Conservation (phyloP, 768 basidiomycete genomes). For the Sistotremastrum suecicum region DNA sequence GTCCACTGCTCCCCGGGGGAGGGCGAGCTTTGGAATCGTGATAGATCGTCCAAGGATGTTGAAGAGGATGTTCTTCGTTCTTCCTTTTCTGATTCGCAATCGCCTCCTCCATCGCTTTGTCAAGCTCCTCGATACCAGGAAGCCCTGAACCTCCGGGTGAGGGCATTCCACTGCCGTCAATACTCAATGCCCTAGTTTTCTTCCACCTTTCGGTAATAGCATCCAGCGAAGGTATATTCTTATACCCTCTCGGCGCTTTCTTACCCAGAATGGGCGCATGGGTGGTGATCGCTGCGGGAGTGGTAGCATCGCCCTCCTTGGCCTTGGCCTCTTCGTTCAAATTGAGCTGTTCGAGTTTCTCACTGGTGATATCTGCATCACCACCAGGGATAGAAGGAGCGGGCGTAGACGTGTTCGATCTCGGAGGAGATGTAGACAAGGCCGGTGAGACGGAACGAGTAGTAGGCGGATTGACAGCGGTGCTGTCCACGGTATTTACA, state of each 20-base stretch:
- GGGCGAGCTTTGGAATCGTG: constrained; percentile 63
- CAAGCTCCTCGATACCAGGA: not conserved
- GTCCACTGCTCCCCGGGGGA: constrained; percentile 19
- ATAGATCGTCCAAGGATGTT: constrained; percentile 80
- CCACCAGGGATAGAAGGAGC: constrained; percentile 19
- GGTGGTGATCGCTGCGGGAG: constrained; percentile 11
- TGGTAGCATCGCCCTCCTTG: constrained; percentile 14
- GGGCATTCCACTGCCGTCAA: constrained; percentile 49
- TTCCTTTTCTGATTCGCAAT: constrained; percentile 73
- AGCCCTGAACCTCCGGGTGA: not conserved
- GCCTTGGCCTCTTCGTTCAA: constrained; percentile 23
- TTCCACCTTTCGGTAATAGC: constrained; percentile 72
- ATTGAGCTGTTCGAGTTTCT: constrained; percentile 51
- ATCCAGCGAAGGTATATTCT: constrained; percentile 78
- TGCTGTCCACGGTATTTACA: constrained; percentile 39
- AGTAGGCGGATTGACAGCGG: constrained; percentile 48
- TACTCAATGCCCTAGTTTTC: constrained; percentile 46
- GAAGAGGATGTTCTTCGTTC: constrained; percentile 69
- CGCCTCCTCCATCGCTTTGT: constrained; percentile 52
- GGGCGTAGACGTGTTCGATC: constrained; percentile 20
- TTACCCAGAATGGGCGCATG: constrained; percentile 20
- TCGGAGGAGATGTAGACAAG: constrained; percentile 32
- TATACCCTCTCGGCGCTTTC: constrained; percentile 51
- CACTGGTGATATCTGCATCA: constrained; percentile 31
- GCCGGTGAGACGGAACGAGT: constrained; percentile 57